Evolutionary conservation across 371 early-diverging fungal species (phyloP), one percentile per base, ranked within the genome.

Genomic region (Mortierella sp.): DNA sequence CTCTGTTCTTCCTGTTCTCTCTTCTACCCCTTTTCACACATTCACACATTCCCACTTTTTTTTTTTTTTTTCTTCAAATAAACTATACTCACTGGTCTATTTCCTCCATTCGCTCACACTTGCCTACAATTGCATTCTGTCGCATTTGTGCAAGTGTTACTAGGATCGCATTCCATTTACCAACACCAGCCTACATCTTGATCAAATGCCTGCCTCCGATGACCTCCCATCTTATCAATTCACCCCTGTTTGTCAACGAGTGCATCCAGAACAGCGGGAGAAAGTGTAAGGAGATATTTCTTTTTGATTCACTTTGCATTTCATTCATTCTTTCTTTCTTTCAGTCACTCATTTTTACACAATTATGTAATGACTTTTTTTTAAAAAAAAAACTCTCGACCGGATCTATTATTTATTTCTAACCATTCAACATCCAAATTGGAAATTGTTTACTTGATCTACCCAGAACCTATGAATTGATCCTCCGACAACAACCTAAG

Each of bases 401-500:
- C 15, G 13, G 13, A 40, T 40, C 10, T 15, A 40, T 40, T 40
- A 13, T 10, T 40, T 13, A 40, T 15, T 40, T 40, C 47, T 47
- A 47, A 47, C 47, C 47, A 47, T 22, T 47, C n/a, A 8, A 17
- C 17, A 47, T 47, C 13, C 47, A 17, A 4, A 47, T 31, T 31
- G 13, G n/a, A n/a, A n/a, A n/a, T n/a, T n/a, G n/a, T n/a, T n/a
- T n/a, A n/a, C 45, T 54, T 40, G 13, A 54, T 35, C 35, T 37
- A 64, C 55, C 15, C 76, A 91, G 92, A n/a, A 85, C 87, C 42
- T 94, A 91, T 68, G 85, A 89, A 40, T 86, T 96, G 29, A 86
- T 86, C 55, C 84, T 97, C 19, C 85, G 96, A 9, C 97, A 97
- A 76, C 96, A 97, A 82, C 97, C 97, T 7, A 94, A 95, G 84